These are phyloP conservation scores for Eragrostis nindensis DNA, from an alignment of 176 grass and related monocot genomes.

Conservation along the genomic window DNA sequence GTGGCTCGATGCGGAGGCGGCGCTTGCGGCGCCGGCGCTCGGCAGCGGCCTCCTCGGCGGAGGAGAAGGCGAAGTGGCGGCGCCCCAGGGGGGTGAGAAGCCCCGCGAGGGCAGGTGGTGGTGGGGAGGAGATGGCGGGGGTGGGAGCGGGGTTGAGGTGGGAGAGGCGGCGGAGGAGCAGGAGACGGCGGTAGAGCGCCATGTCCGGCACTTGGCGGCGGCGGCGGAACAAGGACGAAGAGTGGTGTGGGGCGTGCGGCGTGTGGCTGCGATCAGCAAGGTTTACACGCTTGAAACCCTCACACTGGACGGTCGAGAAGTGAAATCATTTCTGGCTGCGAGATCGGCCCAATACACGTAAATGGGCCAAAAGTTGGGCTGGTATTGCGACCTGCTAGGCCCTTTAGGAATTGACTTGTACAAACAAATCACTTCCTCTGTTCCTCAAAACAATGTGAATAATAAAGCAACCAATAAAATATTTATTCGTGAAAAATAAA, in stretches of 20 bases:
- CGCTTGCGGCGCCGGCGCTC: conserved; percentile 64
- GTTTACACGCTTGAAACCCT: neutral
- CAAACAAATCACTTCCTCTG: no score
- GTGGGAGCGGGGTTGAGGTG: neutral
- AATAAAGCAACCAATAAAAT: neutral
- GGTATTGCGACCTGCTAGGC: neutral
- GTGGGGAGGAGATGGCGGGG: neutral
- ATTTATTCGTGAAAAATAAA: neutral
- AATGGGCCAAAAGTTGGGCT: neutral
- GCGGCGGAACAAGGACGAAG: neutral
- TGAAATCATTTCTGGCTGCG: neutral
- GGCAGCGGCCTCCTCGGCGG: conserved; percentile 47
- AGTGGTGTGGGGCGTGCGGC: neutral
- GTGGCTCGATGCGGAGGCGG: conserved; percentile 45
- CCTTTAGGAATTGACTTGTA: neutral
- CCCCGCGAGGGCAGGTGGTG: neutral
- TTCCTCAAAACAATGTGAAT: neutral
- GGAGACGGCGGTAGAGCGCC: conserved; percentile 31
- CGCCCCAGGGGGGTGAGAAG: conserved; percentile 10
- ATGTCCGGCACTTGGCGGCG: neutral
- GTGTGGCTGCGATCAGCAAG: neutral
- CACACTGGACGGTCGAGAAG: neutral
- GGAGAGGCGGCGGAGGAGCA: conserved; percentile 25
- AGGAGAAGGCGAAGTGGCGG: conserved; percentile 38
- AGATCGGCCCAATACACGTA: neutral